Base-by-base conservation (phyloP, 768 basidiomycete genomes). In the Calocera viscosa region DNA sequence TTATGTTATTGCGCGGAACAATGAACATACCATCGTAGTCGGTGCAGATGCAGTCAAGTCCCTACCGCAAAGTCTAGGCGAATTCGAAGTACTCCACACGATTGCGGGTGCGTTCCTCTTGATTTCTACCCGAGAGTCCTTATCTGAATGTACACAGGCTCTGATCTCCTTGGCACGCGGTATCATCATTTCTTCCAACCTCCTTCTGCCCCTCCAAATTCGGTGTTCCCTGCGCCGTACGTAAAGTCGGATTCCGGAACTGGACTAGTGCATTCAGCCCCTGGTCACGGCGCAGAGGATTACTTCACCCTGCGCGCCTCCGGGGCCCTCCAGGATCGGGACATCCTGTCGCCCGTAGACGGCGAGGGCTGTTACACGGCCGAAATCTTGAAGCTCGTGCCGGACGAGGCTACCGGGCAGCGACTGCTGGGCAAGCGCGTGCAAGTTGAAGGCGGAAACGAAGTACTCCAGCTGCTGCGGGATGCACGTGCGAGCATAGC, bases 201-300 rank as follows among this genome's bases (percentile, higher is more conserved):
- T 53, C 38, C 63, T 34, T 22, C 67, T 53, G 68, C 73, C 7
- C 67, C 73, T n/a, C 67, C 76, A 19, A 75, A 81, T n/a, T 74
- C 75, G 40, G 75, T 96, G 53, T 82, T 95, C 40, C 73, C 83
- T 1, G 86, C 91, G 0, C 75, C 80, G 0, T 89, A 95, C 73
- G 95, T 98, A 17, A 91, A 88, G 0, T 76, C 88, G 0, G 83
- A 86, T 19, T 89, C 93, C n/a, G 95, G 95, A 5, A 96, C 94
- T 1, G 94, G 95, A 35, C 82, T 97, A 14, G 95, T 99, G 0
- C 95, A 98, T 72, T 91, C 89, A 70, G 94, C 95, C 0, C 94
- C 95, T 14, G 94, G 91, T 0, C 95, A 98, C 72, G 95, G 94
- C 19, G 82, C 83, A 11, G 95, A 99, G 71, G 95, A 99, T 75